Conservation (phyloP, 352 stramenopile species). For the Pythium periplocum region DNA sequence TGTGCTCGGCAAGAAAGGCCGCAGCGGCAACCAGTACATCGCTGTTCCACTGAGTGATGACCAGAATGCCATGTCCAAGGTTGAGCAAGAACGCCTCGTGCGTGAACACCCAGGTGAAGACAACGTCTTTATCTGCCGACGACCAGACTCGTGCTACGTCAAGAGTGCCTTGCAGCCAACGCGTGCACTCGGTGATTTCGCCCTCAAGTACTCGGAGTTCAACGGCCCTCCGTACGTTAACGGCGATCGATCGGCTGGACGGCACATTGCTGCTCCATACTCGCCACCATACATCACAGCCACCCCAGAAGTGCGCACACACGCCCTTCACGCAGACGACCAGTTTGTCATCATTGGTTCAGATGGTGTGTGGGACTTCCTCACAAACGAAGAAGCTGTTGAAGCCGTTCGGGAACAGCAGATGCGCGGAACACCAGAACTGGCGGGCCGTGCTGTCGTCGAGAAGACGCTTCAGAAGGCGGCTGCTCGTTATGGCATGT, state of each 20-base stretch:
- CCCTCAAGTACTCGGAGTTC: conserved; percentile 93
- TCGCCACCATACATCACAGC: conserved; percentile 92
- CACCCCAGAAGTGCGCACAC: conserved; percentile 70
- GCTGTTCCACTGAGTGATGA: conserved; percentile 85
- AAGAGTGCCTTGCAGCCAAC: conserved; percentile 90
- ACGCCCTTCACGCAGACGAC: conserved; percentile 67
- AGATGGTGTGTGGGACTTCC: conserved; percentile 97
- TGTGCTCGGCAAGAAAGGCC: conserved; percentile 52
- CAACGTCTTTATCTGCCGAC: conserved; percentile 90
- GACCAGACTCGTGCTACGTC: conserved; percentile 91
- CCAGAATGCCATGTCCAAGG: conserved; percentile 89
- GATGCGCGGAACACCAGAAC: conserved; percentile 55
- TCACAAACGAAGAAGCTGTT: conserved; percentile 94
- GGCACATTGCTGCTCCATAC: conserved; percentile 86
- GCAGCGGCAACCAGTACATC: conserved; percentile 26
- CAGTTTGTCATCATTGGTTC: conserved; percentile 97
- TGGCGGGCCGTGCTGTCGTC: conserved; percentile 69
- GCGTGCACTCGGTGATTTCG: conserved; percentile 89
- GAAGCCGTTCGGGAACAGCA: conserved; percentile 82
- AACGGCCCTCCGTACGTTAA: conserved; percentile 81
- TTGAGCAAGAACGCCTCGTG: conserved; percentile 83
- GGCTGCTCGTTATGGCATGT: conserved; percentile 70
- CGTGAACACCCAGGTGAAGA: conserved; percentile 84
- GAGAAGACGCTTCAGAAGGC: conserved; percentile 77
- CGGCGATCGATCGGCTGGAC: conserved; percentile 75